Evolutionary conservation across 768 basidiomycete genomes (phyloP).

Genomic region (Pholiota microspora): DNA sequence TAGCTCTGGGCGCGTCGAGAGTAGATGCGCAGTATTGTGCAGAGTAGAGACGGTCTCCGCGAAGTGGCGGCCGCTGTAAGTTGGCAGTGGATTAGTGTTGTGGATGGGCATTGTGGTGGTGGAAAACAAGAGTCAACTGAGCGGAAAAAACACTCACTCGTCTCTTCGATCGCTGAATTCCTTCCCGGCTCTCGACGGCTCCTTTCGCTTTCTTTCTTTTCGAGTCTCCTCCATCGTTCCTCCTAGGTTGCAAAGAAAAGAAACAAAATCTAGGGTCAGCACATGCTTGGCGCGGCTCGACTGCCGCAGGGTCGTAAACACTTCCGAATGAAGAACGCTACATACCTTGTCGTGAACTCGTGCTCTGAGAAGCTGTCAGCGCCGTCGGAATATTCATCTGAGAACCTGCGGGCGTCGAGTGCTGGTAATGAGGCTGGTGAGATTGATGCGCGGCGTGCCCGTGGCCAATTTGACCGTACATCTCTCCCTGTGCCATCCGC

Average conservation of each 20-base stretch:
- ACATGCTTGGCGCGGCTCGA: slow-evolving; percentile 1
- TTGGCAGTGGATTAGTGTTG: slow-evolving; percentile 5
- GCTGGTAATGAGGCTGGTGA: slow-evolving; percentile 1
- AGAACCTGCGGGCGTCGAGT: background rate
- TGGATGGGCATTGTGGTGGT: background rate
- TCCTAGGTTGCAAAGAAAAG: slow-evolving; percentile 7
- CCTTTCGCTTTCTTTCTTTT: slow-evolving; percentile 68
- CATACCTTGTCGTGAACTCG: slow-evolving; percentile 17
- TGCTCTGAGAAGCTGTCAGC: slow-evolving; percentile 10
- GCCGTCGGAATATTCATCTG: background rate
- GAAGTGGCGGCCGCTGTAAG: slow-evolving; percentile 54
- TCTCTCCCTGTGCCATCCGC: background rate
- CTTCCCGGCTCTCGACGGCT: slow-evolving; percentile 67
- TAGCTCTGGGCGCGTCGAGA: slow-evolving; percentile 67
- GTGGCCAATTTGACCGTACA: slow-evolving; percentile 6
- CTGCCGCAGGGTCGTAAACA: background rate
- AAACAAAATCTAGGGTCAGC: slow-evolving; percentile 10
- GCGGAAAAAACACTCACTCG: slow-evolving; percentile 48
- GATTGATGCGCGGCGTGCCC: slow-evolving; percentile 8
- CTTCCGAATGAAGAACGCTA: background rate
- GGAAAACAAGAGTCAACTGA: slow-evolving; percentile 10
- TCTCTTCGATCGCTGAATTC: slow-evolving; percentile 74
- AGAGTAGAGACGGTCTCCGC: slow-evolving; percentile 61
- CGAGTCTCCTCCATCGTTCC: slow-evolving; percentile 38
- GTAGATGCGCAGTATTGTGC: slow-evolving; percentile 56